Conservation (phyloP, 179 eudicot genomes). For the Pouteria campechiana region DNA sequence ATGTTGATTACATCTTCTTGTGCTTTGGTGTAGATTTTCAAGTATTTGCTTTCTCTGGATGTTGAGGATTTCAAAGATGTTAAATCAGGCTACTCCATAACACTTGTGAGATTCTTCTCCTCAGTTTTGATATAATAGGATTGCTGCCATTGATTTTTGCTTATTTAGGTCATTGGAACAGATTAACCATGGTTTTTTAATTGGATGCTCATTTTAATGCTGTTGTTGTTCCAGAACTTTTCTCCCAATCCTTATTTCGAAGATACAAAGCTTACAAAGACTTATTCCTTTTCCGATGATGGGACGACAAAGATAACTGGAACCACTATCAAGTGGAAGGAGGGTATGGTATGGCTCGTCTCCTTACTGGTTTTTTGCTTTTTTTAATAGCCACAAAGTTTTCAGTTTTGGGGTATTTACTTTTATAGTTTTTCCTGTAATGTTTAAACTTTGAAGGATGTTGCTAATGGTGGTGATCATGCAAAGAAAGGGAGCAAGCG, state of each 20-base stretch:
- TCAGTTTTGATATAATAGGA: background rate
- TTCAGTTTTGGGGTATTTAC: background rate
- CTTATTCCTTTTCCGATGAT: conserved; percentile 80
- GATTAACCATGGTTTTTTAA: background rate
- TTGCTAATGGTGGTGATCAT: conserved; percentile 51
- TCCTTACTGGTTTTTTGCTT: background rate
- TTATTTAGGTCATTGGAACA: background rate
- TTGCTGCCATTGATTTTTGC: background rate
- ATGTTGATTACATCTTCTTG: background rate
- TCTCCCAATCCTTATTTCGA: conserved; percentile 82
- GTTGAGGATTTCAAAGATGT: conserved; percentile 89
- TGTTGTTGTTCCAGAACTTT: conserved; percentile 43
- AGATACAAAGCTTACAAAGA: conserved; percentile 69
- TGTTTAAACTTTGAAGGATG: conserved; percentile 58
- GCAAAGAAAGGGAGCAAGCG: conserved; percentile 89
- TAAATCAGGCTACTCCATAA: conserved; percentile 86
- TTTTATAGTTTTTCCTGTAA: background rate
- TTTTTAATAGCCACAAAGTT: too few species aligned
- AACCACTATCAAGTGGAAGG: conserved; percentile 83
- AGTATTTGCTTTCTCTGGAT: conserved; percentile 69
- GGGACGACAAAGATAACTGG: conserved; percentile 79
- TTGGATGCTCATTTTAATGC: background rate
- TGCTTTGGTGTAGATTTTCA: conserved; percentile 44
- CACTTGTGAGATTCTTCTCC: conserved; percentile 55
- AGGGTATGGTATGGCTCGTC: conserved; percentile 55